Evolutionary conservation across 108 stramenopile species (phyloP).

Genomic region (Cylindrotheca closterium): DNA sequence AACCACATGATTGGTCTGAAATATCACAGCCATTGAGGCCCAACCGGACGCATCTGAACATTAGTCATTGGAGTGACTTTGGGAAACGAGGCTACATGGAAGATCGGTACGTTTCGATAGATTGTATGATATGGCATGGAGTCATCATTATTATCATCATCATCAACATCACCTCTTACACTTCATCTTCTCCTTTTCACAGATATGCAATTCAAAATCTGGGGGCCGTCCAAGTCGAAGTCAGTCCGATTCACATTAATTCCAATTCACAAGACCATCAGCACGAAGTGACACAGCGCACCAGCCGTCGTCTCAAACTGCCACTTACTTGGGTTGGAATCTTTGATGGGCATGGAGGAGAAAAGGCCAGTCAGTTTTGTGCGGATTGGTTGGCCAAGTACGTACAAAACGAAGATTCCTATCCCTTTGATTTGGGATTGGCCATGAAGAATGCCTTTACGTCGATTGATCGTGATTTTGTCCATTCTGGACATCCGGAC

Average conservation of each 20-base stretch:
- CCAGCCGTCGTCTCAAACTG: slow-evolving; percentile 50
- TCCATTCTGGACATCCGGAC: slow-evolving; percentile 73
- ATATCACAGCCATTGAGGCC: slow-evolving; percentile 78
- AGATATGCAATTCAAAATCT: slow-evolving; percentile 81
- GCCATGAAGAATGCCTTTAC: slow-evolving; percentile 80
- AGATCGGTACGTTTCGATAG: slow-evolving; percentile 68
- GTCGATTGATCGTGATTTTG: slow-evolving; percentile 79
- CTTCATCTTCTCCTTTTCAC: slow-evolving; percentile 17
- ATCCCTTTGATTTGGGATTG: slow-evolving; percentile 63
- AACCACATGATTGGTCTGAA: slow-evolving; percentile 40
- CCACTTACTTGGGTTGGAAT: slow-evolving; percentile 71
- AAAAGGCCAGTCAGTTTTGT: slow-evolving; percentile 87
- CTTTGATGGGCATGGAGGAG: slow-evolving; percentile 97
- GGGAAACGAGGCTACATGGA: slow-evolving; percentile 86
- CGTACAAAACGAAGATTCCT: slow-evolving; percentile 65
- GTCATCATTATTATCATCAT: neutral
- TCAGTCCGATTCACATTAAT: slow-evolving; percentile 45
- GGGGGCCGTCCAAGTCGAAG: slow-evolving; percentile 67
- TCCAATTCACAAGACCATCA: slow-evolving; percentile 14
- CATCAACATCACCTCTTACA: neutral
- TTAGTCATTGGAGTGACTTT: slow-evolving; percentile 81
- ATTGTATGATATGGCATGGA: neutral
- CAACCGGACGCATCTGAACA: slow-evolving; percentile 66
- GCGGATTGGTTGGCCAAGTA: slow-evolving; percentile 83
- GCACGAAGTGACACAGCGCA: slow-evolving; percentile 3